These are phyloP conservation scores for Fusarium armeniacum DNA, from an alignment of 2,329 filamentous ascomycete genomes.

Conservation along the genomic window DNA sequence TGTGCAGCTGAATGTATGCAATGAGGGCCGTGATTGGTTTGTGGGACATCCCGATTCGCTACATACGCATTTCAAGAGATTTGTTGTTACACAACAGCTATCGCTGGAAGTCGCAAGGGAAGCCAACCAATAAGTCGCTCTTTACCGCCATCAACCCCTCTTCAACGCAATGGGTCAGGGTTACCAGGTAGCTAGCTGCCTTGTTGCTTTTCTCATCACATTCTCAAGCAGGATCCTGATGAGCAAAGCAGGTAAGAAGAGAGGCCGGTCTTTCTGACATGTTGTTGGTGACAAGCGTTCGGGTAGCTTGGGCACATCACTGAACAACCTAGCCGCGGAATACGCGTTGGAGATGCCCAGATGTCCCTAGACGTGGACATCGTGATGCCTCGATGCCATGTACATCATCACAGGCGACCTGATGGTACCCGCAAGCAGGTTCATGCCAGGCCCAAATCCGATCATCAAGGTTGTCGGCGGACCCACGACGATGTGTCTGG, in stretches of 20 bases:
- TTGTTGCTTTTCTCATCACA: conserved; percentile 44
- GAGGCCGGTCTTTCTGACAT: not conserved
- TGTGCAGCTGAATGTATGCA: conserved; percentile 36
- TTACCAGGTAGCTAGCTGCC: conserved; percentile 25
- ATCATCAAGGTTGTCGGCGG: conserved; percentile 43
- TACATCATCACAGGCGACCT: not conserved
- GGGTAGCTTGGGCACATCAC: not conserved
- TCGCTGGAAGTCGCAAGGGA: conserved; percentile 24
- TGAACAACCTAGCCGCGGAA: not conserved
- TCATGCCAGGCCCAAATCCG: conserved; percentile 25
- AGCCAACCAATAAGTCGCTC: conserved; percentile 32
- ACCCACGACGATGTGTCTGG: conserved; percentile 34
- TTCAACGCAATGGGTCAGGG: conserved; percentile 26
- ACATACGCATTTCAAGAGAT: conserved; percentile 8
- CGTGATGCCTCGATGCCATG: not conserved
- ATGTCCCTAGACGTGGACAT: not conserved
- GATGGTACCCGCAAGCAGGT: not conserved
- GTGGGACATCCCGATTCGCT: conserved; percentile 25
- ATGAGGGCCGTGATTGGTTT: conserved; percentile 33
- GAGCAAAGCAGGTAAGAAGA: conserved; percentile 7
- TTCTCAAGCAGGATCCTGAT: conserved; percentile 12
- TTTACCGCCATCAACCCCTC: conserved; percentile 29
- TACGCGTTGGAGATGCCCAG: not conserved
- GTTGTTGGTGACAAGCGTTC: not conserved
- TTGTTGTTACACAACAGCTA: conserved; percentile 43